Evolutionary conservation across 2,329 filamentous ascomycete species (phyloP).

Genomic region (Aspergillus sp.): DNA sequence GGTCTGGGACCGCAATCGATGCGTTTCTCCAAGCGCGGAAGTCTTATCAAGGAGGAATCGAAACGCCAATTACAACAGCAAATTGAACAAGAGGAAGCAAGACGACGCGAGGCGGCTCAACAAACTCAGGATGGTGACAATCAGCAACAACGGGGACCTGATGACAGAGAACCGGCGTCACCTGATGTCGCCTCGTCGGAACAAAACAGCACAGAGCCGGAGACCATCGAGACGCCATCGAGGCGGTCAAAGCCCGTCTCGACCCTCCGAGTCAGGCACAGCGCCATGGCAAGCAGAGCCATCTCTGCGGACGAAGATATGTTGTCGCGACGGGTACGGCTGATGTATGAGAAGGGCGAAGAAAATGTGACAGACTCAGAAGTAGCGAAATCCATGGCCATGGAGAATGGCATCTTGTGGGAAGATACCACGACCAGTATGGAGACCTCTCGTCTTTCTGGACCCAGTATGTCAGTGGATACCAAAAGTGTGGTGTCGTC

Average conservation of each 20-base stretch:
- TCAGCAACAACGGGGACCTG: conserved; percentile 10
- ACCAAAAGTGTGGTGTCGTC: conserved; percentile 31
- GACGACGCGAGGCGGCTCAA: conserved; percentile 11
- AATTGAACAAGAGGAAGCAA: conserved; percentile 21
- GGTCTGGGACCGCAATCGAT: conserved; percentile 55
- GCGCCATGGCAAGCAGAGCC: conserved; percentile 48
- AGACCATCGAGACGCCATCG: conserved; percentile 26
- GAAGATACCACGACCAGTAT: conserved; percentile 39
- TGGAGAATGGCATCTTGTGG: conserved; percentile 44
- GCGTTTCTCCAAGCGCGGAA: conserved; percentile 63
- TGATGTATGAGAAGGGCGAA: conserved; percentile 65
- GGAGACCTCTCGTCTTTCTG: conserved; percentile 30
- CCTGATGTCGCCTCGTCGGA: conserved; percentile 16
- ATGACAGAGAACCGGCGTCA: conserved; percentile 2
- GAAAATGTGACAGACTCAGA: conserved; percentile 53
- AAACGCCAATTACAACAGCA: conserved; percentile 34
- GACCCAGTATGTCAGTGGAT: conserved; percentile 32
- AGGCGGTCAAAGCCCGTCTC: conserved; percentile 37
- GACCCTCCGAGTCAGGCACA: conserved; percentile 40
- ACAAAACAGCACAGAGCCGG: conserved; percentile 21
- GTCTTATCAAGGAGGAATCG: conserved; percentile 57
- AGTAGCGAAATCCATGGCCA: conserved; percentile 39
- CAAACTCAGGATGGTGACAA: conserved; percentile 12
- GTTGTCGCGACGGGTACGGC: conserved; percentile 62
- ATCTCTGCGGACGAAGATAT: conserved; percentile 66